Percentiles rank a stretch among this genome's conserved stretches.
Conservation (phyloP, 2,329 filamentous ascomycete species). For the Dothistroma septosporum region DNA sequence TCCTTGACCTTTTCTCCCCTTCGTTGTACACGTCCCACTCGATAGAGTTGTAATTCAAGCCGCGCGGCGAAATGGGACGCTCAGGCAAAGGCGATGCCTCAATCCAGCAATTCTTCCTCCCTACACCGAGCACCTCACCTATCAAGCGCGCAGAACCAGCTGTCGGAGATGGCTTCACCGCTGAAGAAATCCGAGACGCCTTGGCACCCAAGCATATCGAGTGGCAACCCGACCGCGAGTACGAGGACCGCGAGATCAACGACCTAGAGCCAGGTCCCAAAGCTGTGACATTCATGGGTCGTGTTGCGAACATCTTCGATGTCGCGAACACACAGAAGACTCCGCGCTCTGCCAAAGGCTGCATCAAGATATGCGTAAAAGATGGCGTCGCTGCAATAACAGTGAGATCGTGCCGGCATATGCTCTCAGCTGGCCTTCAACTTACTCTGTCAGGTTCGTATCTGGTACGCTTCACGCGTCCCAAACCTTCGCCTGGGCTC, state of each 20-base stretch:
- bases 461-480: conserved; percentile 49
- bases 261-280: conserved; percentile 49
- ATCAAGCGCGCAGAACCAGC: conserved; percentile 15
- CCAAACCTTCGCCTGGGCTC: conserved; percentile 48
- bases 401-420: conserved; percentile 33
- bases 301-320: conserved; percentile 54
- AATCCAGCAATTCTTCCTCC: conserved; percentile 42
- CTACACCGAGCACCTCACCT: conserved; percentile 26
- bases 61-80: conserved; percentile 9
- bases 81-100: conserved; percentile 29
- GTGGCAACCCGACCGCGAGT: conserved; percentile 48
- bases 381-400: conserved; percentile 54
- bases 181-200: conserved; percentile 39
- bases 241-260: conserved; percentile 46
- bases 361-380: conserved; percentile 53
- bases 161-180: conserved; percentile 52
- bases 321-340: conserved; percentile 41
- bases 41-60: neutral
- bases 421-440: conserved; percentile 1
- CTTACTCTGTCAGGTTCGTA: conserved; percentile 41
- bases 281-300: conserved; percentile 51
- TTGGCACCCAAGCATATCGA: conserved; percentile 20
- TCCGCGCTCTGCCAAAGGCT: conserved; percentile 47
- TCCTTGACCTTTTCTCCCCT: neutral
- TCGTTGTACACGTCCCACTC: neutral